Base-by-base conservation (phyloP, 202 grass and related monocot species). In the Cymbopogon flexuosus region DNA sequence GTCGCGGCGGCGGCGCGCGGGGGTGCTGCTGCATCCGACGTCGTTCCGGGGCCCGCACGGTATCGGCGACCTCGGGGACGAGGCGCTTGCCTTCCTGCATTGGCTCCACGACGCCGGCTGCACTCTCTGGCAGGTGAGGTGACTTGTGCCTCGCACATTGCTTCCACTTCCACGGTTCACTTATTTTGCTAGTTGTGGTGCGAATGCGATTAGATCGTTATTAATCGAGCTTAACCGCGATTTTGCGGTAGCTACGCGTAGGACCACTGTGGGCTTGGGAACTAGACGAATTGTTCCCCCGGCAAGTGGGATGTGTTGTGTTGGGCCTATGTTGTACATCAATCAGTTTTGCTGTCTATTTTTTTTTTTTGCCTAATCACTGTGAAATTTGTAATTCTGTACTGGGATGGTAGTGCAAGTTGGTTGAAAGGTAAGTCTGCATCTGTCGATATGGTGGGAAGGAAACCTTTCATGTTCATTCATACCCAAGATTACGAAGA, bases 41-140 rank as follows among this genome's bases (percentile, higher is more conserved):
- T 95, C 92, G 70, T 70, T 98, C 52, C 92, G 75, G 11, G 87
- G 92, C 18, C 86, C 86, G 8, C 77, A 91, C 81, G 95, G 92
- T 74, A 87, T 95, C 75, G 95, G 95, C 30, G 92, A 95, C 86
- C 78, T 98, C 40, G 96, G 92, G 52, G 88, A 83, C 54, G 73
- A 93, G 73, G 87, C 88, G 42, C 56, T 93, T 23, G 73, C 79
- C 1, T 95, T 98, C 77, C 90, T 98, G 66, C 64, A 84, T 39
- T 98, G 95, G 95, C 90, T 98, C 65, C 82, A 27, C 63, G 81
- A 82, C 41, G 66, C 86, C 35, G 96, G 96, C 12, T 94, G 90
- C 77, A 84, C 82, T 35, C 86, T 98, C 57, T 98, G 96, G 96
- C 92, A 98, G 96, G 96, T 98, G 58, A 88, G 5, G 19, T 21